These are phyloP conservation scores for Aspergillus uvarum DNA, from an alignment of 2,329 filamentous ascomycete genomes.

Conservation along the genomic window DNA sequence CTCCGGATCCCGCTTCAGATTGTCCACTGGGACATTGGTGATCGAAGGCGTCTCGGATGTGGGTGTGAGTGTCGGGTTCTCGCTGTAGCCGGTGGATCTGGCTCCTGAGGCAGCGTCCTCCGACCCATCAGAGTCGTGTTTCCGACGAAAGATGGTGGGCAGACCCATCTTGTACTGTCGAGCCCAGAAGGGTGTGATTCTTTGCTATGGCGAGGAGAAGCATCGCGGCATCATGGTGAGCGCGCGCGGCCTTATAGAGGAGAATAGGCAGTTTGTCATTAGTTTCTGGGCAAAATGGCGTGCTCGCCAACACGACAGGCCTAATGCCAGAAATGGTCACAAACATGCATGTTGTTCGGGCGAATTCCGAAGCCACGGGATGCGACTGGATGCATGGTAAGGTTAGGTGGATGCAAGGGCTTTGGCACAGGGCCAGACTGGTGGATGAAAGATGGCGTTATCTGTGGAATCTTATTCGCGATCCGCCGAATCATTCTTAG, in stretches of 20 bases:
- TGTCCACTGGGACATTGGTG: conserved; percentile 3
- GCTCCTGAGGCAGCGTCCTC: not conserved
- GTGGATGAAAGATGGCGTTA: conserved; percentile 7
- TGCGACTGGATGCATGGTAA: not conserved
- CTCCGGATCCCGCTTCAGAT: conserved; percentile 21
- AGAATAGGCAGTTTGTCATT: not conserved
- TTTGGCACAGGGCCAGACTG: not conserved
- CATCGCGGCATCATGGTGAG: not conserved
- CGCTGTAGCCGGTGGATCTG: not conserved
- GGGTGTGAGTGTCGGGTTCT: not conserved
- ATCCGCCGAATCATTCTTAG: not conserved
- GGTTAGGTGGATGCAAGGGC: not conserved
- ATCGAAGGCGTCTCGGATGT: not conserved
- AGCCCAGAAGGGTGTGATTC: not conserved
- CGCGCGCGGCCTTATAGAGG: not conserved
- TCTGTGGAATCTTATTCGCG: conserved; percentile 4
- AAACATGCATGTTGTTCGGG: not conserved
- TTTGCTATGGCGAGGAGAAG: not conserved
- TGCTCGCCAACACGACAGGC: not conserved
- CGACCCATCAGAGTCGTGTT: not conserved
- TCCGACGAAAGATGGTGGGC: conserved; percentile 2
- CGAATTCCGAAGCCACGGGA: not conserved
- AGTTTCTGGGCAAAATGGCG: not conserved
- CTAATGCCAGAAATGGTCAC: not conserved
- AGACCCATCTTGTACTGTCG: conserved; percentile 6